Evolutionary conservation across 345 rosid species (phyloP), one percentile per base, ranked within the genome.

Genomic region (Raphanus raphanistrum): DNA sequence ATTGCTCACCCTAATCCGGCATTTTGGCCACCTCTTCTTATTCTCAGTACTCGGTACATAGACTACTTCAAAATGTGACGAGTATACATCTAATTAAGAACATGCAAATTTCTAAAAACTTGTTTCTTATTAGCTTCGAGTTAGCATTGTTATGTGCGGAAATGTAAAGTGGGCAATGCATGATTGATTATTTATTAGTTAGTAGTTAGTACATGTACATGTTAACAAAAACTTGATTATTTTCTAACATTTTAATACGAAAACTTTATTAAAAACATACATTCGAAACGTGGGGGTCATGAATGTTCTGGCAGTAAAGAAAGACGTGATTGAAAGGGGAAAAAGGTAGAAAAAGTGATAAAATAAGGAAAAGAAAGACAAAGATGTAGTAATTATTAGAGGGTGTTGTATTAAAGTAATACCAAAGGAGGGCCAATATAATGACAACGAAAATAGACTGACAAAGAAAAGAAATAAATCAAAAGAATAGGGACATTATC

Each of bases 231-330:
- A 38, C 35, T 45, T 25, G 8, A 15, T 52, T 33, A 2, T 32
- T 26, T 50, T 32, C 33, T 38, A 38, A 26, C 52, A 61, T 70
- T 21, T 48, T 43, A 45, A 57, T 48, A 45, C 35, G 35, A 60
- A 27, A 5, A 28, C 36, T 28, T 29, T 57, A 8, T 55, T 0
- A 41, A 61, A 71, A 64, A 55, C 65, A 71, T 58, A 66, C 54
- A 78, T 58, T 65, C 72, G 72, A 72, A 78, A 78, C 72, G 76
- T 65, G 72, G 81, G 81, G 81, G 76, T 78, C 76, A 78, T 77
- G 80, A 77, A 70, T 77, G 76, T 70, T 63, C 26, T 70, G 54
- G 80, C 80, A 77, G 80, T 4, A 76, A 76, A 55, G 58, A 28
- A 63, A 77, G 75, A 78, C 54, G 72, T 78, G 76, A 43, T 25